Evolutionary conservation across 202 grass and related monocot species (phyloP).

Genomic region (Hordeum pubiflorum): DNA sequence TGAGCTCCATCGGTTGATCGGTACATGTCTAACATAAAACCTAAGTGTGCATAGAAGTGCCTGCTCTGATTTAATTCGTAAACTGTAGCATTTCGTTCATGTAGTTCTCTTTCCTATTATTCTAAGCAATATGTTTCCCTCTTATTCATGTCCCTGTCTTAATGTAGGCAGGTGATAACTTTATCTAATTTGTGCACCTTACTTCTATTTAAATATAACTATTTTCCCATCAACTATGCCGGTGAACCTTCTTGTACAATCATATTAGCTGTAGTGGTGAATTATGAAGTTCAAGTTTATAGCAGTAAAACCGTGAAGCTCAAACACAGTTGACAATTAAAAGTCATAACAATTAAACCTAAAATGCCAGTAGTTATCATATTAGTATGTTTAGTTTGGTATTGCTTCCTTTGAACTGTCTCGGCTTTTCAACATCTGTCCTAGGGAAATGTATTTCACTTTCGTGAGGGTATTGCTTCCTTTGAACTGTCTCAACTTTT

Average conservation of each 20-base stretch:
- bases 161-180: background rate
- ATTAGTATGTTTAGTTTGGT: background rate
- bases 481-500: background rate
- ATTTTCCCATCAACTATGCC: background rate
- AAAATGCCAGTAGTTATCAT: background rate
- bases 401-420: background rate
- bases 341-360: background rate
- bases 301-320: background rate
- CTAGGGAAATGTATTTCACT: background rate
- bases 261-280: background rate
- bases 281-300: background rate
- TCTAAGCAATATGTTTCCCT: background rate
- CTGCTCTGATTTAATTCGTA: background rate
- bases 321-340: background rate
- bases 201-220: background rate
- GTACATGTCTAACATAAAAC: background rate
- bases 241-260: background rate
- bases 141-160: background rate
- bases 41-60: background rate
- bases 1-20: background rate
- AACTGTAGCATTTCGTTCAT: background rate
- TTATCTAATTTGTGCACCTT: background rate
- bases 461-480: background rate
- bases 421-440: background rate
- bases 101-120: background rate